Evolutionary conservation across 768 basidiomycete species (phyloP).

Genomic region (Exidia glandulosa): DNA sequence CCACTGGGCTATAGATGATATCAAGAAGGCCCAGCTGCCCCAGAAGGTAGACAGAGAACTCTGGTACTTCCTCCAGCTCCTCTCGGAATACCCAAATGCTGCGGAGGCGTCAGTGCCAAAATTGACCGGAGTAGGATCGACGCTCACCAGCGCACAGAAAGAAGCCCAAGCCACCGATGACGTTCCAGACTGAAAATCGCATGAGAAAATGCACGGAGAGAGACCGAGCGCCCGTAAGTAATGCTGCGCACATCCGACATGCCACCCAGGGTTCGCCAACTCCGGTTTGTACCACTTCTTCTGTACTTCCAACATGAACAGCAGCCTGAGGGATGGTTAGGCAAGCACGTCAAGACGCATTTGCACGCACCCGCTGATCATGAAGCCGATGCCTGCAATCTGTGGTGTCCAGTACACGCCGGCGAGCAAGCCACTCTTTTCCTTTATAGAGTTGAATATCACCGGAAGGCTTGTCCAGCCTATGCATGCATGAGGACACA

Average conservation of each 20-base stretch:
- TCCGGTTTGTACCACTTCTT: slow-evolving; percentile 40
- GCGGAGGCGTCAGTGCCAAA: slow-evolving; percentile 8
- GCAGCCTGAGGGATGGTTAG: slow-evolving; percentile 9
- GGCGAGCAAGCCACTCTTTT: slow-evolving; percentile 9
- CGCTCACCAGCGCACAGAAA: slow-evolving; percentile 29
- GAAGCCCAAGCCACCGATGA: slow-evolving; percentile 48
- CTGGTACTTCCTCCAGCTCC: slow-evolving; percentile 29
- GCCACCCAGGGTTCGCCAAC: slow-evolving; percentile 42
- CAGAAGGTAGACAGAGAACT: slow-evolving; percentile 46
- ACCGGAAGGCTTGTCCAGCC: neutral
- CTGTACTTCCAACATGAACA: slow-evolving; percentile 47
- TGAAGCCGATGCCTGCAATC: slow-evolving; percentile 48
- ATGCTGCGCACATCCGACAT: slow-evolving; percentile 33
- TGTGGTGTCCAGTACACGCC: slow-evolving; percentile 54
- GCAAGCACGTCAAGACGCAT: neutral
- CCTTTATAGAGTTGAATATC: neutral
- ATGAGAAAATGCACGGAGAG: neutral
- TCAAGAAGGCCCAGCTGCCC: slow-evolving; percentile 19
- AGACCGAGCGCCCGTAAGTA: neutral
- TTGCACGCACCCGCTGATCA: slow-evolving; percentile 27
- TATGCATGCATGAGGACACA: neutral
- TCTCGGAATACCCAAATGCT: slow-evolving; percentile 38
- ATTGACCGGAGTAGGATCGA: neutral
- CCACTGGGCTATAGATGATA: neutral
- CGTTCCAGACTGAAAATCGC: slow-evolving; percentile 38